Base-by-base conservation (phyloP, 768 basidiomycete genomes). In the Candolleomyces efflorescens region DNA sequence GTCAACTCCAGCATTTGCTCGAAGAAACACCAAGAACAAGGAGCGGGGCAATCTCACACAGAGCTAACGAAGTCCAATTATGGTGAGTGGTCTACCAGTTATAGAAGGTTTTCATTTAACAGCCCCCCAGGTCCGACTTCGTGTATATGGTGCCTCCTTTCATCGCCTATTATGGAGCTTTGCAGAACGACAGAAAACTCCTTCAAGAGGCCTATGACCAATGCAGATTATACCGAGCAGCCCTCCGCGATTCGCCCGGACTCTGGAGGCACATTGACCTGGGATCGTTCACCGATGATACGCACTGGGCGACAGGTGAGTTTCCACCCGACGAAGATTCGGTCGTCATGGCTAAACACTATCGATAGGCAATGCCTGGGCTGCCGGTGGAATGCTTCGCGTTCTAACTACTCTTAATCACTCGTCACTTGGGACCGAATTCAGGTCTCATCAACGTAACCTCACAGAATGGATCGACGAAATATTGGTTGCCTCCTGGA, bases 141-240 rank as follows among this genome's bases (percentile, higher is more conserved):
- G 69, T 82, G 3, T 84, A 81, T 68, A 85, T 84, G 85, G 82
- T 73, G 0, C 83, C 84, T 13, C 83, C 84, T 2, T 87, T 87
- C 66, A 78, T 87, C 51, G 85, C 86, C 20, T 87, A 87, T 67
- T 85, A 74, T 60, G 86, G 84, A 17, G 77, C 77, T 3, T 62
- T 81, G n/a, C 62, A 75, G 64, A 71, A 72, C 18, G 76, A 73
- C 55, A 61, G 60, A 45, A 59, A 65, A 0, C 59, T 84, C 6
- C 60, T 87, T 49, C 73, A 76, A 43, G 65, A 65, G 3, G 83
- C 85, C 1, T 86, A 83, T 64, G 74, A 80, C 49, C 87, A 87
- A 65, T 77, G 76, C 58, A 65, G 71, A 32, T 70, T 86, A 11
- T 88, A 88, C 63, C 79, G 85, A 17, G 67, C 80, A n/a, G 75